These are phyloP conservation scores for Capsicum baccatum DNA, from an alignment of 257 asterid species.

Conservation along the genomic window DNA sequence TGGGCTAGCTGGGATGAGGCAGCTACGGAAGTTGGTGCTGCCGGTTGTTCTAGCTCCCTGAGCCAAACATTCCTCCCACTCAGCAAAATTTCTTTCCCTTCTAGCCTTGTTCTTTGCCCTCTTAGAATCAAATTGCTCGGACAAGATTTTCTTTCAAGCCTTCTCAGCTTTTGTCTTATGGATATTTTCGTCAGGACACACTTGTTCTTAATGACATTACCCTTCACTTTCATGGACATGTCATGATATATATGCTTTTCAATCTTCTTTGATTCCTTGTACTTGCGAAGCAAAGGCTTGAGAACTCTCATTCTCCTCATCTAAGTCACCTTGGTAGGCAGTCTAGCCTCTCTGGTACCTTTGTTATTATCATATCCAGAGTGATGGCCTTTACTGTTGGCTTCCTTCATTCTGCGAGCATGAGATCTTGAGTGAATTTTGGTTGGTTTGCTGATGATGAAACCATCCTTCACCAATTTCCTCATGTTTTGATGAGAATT, in stretches of 20 bases:
- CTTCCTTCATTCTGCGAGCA: constrained; percentile 29
- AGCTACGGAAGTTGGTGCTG: background rate
- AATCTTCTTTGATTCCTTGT: constrained; percentile 27
- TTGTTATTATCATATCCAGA: constrained; percentile 31
- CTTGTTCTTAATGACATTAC: constrained; percentile 29
- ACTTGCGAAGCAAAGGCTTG: constrained; percentile 27
- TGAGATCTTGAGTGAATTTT: constrained; percentile 30
- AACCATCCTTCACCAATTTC: constrained; percentile 23
- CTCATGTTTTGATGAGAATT: constrained; percentile 27
- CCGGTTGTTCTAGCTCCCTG: constrained; percentile 21
- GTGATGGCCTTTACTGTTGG: constrained; percentile 30
- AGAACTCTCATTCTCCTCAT: constrained; percentile 32
- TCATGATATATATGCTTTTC: constrained; percentile 26
- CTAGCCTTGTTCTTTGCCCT: constrained; percentile 30
- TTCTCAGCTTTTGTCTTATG: constrained; percentile 26
- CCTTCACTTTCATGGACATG: constrained; percentile 27
- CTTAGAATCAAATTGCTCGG: constrained; percentile 23
- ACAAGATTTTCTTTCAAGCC: constrained; percentile 23
- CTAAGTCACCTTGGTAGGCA: constrained; percentile 24
- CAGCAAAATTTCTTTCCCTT: constrained; percentile 24
- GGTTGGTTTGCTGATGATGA: constrained; percentile 29
- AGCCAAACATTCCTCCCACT: constrained; percentile 26
- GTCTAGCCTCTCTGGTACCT: constrained; percentile 29
- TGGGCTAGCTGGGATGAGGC: constrained; percentile 20
- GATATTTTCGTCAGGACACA: constrained; percentile 29